Evolutionary conservation across 1,284 basidiomycete genomes (phyloP).

Genomic region (Sporisorium sorghi): DNA sequence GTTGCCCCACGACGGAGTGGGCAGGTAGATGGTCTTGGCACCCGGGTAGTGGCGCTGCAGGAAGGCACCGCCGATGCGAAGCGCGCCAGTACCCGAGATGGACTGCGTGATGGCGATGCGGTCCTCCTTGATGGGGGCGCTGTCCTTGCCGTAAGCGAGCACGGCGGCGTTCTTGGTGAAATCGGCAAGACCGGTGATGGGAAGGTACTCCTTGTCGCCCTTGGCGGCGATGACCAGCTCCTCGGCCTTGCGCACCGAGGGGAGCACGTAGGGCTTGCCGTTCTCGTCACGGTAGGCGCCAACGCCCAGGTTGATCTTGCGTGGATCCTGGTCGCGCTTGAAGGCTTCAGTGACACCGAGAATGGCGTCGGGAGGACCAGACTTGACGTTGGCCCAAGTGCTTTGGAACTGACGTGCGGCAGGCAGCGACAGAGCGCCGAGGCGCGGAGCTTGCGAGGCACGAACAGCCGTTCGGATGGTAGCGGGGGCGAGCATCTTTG

Average conservation of each 20-base stretch:
- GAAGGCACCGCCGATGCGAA: slow-evolving; percentile 95
- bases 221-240: slow-evolving; percentile 77
- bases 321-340: slow-evolving; percentile 83
- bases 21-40: slow-evolving; percentile 90
- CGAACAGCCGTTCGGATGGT: slow-evolving; percentile 45
- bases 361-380: slow-evolving; percentile 92
- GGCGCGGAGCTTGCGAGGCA: slow-evolving; percentile 35
- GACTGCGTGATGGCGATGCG: slow-evolving; percentile 86
- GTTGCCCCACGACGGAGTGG: slow-evolving; percentile 96
- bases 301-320: slow-evolving; percentile 95
- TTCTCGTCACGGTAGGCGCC: slow-evolving; percentile 86
- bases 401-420: slow-evolving; percentile 72
- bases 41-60: slow-evolving; percentile 85
- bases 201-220: slow-evolving; percentile 96
- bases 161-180: slow-evolving; percentile 91
- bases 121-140: slow-evolving; percentile 79
- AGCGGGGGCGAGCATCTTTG: slow-evolving; percentile 45
- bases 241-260: slow-evolving; percentile 93
- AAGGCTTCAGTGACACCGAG: slow-evolving; percentile 95
- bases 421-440: slow-evolving; percentile 36
- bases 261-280: slow-evolving; percentile 94
- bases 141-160: slow-evolving; percentile 85
- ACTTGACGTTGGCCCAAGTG: slow-evolving; percentile 84
- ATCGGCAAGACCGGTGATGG: slow-evolving; percentile 88
- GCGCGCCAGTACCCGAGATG: slow-evolving; percentile 97